Conservation (phyloP, 768 basidiomycete genomes). For the Russula sp. region DNA sequence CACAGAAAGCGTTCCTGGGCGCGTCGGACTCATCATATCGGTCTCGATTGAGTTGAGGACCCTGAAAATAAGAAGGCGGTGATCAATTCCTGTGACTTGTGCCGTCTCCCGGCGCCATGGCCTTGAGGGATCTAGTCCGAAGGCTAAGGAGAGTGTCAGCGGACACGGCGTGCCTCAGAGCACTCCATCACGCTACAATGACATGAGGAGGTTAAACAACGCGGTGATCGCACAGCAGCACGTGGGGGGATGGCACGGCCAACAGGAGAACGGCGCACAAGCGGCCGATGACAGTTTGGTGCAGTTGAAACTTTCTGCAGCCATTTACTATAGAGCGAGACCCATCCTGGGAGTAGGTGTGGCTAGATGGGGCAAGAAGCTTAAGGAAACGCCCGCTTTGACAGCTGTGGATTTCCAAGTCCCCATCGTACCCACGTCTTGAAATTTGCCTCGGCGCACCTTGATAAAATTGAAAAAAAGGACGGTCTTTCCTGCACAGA, state of each 20-base stretch:
- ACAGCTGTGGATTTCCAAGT: neutral
- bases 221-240: neutral
- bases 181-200: conserved; percentile 5
- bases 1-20: neutral
- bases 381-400: neutral
- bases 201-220: neutral
- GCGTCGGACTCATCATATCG: too few relatives aligned
- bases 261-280: neutral
- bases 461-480: neutral
- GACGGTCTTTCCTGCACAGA: neutral
- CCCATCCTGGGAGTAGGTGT: neutral
- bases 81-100: neutral
- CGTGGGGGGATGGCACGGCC: neutral
- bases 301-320: neutral
- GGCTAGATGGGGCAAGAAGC: conserved; percentile 25
- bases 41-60: neutral
- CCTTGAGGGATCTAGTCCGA: neutral
- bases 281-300: neutral
- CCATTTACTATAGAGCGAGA: neutral
- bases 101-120: neutral
- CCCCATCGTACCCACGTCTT: neutral
- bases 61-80: neutral
- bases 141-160: neutral
- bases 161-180: neutral
- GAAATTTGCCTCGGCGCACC: too few relatives aligned